phyloP scores from a whole-genome alignment of 768 basidiomycete species.

The Rossbeevera mucosa region DNA sequence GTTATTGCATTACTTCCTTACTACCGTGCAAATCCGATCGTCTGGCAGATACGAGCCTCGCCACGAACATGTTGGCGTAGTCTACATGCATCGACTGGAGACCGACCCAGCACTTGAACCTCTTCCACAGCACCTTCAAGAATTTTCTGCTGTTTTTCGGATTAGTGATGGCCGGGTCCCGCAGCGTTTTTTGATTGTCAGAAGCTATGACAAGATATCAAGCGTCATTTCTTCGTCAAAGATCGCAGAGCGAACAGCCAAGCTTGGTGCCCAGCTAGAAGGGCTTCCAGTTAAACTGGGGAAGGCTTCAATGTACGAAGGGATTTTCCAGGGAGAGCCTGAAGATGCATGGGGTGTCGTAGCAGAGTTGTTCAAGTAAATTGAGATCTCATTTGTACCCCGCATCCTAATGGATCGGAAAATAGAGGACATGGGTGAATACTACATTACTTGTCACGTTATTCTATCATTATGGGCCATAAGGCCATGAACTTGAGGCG shows the following conservation, averaged over 20 bases:
- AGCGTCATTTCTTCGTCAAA: background rate
- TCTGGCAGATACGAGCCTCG: constrained; percentile 3
- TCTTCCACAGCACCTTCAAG: constrained; percentile 4
- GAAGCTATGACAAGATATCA: constrained; percentile 12
- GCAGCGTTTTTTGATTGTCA: constrained; percentile 5
- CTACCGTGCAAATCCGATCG: background rate
- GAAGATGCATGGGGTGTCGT: constrained; percentile 11
- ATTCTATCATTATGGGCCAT: too few species aligned
- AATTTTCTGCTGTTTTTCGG: background rate
- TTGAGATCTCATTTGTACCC: too few species aligned
- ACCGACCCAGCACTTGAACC: constrained; percentile 8
- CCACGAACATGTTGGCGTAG: constrained; percentile 2
- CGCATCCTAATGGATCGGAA: too few species aligned
- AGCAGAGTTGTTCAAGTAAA: constrained; percentile 7
- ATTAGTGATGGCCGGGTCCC: background rate
- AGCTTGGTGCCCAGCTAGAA: background rate
- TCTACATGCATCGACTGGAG: constrained; percentile 19
- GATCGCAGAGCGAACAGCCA: background rate
- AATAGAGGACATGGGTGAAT: too few species aligned
- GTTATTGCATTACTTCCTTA: background rate
- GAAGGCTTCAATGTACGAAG: constrained; percentile 1
- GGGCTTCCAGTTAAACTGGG: background rate
- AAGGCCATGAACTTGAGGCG: too few species aligned
- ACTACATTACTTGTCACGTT: too few species aligned
- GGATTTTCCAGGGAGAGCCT: constrained; percentile 6